Evolutionary conservation across 2,329 filamentous ascomycete species (phyloP).

Genomic region (Exophiala viscosa): DNA sequence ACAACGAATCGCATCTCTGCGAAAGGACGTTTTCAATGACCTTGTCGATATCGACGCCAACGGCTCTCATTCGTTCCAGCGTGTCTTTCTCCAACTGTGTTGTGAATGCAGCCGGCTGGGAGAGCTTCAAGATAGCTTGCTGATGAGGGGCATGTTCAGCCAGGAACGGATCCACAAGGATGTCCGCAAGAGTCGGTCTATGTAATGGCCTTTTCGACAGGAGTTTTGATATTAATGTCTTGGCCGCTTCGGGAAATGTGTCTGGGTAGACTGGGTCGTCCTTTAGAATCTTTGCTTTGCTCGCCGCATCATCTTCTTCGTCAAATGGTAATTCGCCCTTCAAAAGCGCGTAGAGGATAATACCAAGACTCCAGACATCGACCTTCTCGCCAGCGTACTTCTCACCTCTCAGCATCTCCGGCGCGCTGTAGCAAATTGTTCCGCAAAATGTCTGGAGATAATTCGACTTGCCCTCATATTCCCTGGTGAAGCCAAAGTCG

Average conservation of each 20-base stretch:
- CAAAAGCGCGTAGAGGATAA: conserved; percentile 80
- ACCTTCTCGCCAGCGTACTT: conserved; percentile 98
- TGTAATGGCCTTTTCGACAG: conserved; percentile 86
- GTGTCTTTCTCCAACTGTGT: conserved; percentile 87
- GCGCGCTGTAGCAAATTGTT: conserved; percentile 94
- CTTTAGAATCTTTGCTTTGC: conserved; percentile 76
- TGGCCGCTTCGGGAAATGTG: conserved; percentile 71
- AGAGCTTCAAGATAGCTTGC: conserved; percentile 79
- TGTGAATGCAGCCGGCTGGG: conserved; percentile 76
- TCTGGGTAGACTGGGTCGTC: conserved; percentile 84
- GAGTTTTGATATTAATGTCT: conserved; percentile 71
- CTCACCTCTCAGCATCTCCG: conserved; percentile 97
- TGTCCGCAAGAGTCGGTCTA: conserved; percentile 76
- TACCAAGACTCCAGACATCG: conserved; percentile 95
- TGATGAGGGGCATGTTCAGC: conserved; percentile 82
- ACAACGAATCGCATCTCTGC: conserved; percentile 82
- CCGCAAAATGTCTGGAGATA: conserved; percentile 97
- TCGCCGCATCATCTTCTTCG: conserved; percentile 81
- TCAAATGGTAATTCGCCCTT: conserved; percentile 87
- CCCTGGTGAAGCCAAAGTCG: conserved; percentile 95
- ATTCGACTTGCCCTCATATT: conserved; percentile 92
- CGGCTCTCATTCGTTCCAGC: conserved; percentile 84
- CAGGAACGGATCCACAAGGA: conserved; percentile 83
- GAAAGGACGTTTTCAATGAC: conserved; percentile 92
- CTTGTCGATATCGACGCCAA: conserved; percentile 88